Conservation (phyloP, 1,139 yeast genomes). For the Zygosaccharomyces pseudobailii region DNA sequence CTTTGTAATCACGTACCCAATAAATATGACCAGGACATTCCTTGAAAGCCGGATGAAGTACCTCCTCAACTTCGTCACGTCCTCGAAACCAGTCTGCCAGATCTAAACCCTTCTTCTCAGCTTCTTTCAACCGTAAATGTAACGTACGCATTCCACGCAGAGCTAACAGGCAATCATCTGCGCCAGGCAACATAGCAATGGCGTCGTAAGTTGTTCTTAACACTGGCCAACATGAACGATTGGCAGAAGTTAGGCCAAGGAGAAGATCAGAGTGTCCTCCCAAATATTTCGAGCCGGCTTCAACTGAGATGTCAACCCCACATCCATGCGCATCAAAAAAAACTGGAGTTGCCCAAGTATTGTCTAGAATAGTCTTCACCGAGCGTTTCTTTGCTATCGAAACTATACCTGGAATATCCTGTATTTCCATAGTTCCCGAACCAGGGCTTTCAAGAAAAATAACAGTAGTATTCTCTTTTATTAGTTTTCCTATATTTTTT, state of each 20-base stretch:
- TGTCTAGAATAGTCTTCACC: constrained; percentile 10
- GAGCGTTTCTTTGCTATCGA: constrained; percentile 7
- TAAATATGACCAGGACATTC: constrained; percentile 12
- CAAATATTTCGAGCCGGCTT: constrained; percentile 13
- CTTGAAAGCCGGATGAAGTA: constrained; percentile 13
- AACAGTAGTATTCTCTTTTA: constrained; percentile 8
- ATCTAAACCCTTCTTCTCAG: constrained; percentile 7
- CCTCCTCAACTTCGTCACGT: constrained; percentile 9
- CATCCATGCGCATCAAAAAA: constrained; percentile 10
- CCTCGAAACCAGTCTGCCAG: constrained; percentile 8
- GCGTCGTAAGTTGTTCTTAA: constrained; percentile 8
- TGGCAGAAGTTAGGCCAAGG: constrained; percentile 10
- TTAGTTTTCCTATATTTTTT: constrained; percentile 5
- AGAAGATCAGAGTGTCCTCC: constrained; percentile 15
- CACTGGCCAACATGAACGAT: constrained; percentile 7
- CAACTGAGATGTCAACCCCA: constrained; percentile 13
- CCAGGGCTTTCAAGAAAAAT: constrained; percentile 13
- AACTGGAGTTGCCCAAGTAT: constrained; percentile 15
- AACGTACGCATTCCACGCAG: constrained; percentile 11
- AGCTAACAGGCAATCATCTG: constrained; percentile 12
- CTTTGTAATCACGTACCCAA: constrained; percentile 11
- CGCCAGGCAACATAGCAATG: constrained; percentile 10
- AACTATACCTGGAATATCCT: constrained; percentile 11
- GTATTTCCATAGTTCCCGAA: constrained; percentile 12
- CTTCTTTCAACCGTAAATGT: constrained; percentile 9